Conservation (phyloP, 2,329 filamentous ascomycete species). For the Cercospora sesami region DNA sequence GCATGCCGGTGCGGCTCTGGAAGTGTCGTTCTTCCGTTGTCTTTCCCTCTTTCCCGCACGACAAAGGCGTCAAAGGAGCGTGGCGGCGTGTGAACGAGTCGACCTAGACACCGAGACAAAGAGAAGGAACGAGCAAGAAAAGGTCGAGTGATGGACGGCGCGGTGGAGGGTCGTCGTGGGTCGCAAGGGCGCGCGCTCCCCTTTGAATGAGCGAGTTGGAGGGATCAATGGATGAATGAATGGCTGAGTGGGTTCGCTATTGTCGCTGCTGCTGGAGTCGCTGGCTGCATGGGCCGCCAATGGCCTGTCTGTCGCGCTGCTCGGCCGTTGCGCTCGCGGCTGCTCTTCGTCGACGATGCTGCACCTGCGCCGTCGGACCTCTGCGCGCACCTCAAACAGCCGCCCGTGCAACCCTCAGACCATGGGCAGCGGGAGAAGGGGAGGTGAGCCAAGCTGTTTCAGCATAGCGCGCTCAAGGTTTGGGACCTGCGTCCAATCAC, state of each 20-base stretch:
- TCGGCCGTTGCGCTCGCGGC: not conserved
- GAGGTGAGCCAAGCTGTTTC: not conserved
- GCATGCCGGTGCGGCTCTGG: slow-evolving; percentile 15
- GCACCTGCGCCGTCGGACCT: not conserved
- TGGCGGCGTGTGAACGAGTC: not conserved
- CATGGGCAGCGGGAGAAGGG: not conserved
- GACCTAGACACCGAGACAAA: not conserved
- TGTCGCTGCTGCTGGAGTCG: not conserved
- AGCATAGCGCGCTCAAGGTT: not conserved
- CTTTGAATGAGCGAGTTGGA: not conserved
- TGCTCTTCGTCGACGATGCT: not conserved
- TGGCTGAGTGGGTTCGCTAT: not conserved
- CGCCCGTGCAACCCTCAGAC: slow-evolving; percentile 3
- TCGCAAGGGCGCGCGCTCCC: slow-evolving; percentile 4
- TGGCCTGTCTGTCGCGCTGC: not conserved
- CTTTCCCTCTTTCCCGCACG: not conserved
- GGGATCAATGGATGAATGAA: not conserved
- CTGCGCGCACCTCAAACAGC: slow-evolving; percentile 2
- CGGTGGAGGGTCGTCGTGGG: not conserved
- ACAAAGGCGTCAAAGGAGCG: slow-evolving; percentile 14
- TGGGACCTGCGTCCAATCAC: not conserved
- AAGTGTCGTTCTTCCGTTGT: not conserved
- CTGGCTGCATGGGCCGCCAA: not conserved
- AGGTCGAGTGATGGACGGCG: not conserved
- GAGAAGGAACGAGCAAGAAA: not conserved